Evolutionary conservation across 208 protist genomes (phyloP).

Genomic region (Crithidia expoeki): DNA sequence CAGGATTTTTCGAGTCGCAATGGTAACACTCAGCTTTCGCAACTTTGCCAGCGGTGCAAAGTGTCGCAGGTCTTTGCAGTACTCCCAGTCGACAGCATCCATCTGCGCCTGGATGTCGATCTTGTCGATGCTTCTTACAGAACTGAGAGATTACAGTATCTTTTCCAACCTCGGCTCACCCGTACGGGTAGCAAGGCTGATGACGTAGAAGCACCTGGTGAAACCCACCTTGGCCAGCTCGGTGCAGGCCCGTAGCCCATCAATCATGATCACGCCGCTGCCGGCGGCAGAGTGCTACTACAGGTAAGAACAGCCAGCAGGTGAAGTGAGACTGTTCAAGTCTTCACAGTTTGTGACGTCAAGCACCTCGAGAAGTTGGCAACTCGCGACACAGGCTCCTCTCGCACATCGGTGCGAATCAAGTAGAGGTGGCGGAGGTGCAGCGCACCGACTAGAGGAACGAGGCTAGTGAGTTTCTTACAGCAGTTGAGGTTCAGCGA

Average conservation of each 20-base stretch:
- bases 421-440: neutral
- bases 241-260: neutral
- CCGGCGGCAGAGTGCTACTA: neutral
- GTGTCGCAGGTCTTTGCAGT: neutral
- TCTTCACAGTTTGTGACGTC: conserved; percentile 16
- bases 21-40: neutral
- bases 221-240: neutral
- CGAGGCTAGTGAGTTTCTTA: neutral
- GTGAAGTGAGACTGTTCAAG: neutral
- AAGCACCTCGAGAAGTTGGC: conserved; percentile 1
- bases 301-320: neutral
- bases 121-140: conserved; percentile 4
- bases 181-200: neutral
- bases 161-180: neutral
- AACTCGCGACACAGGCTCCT: conserved; percentile 7
- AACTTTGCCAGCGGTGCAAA: neutral
- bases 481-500: conserved; percentile 7
- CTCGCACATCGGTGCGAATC: conserved; percentile 1
- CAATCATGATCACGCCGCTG: conserved; percentile 6
- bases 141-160: neutral
- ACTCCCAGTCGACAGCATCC: conserved; percentile 8
- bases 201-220: conserved; percentile 2
- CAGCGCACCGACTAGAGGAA: neutral
- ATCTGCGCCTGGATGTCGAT: neutral
- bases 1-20: conserved; percentile 6